A percentile compares a stretch with the other conserved stretches of the same genome.
These are phyloP conservation scores for Cordyceps cicadae DNA, from an alignment of 2,329 filamentous ascomycete species.

Conservation along the genomic window DNA sequence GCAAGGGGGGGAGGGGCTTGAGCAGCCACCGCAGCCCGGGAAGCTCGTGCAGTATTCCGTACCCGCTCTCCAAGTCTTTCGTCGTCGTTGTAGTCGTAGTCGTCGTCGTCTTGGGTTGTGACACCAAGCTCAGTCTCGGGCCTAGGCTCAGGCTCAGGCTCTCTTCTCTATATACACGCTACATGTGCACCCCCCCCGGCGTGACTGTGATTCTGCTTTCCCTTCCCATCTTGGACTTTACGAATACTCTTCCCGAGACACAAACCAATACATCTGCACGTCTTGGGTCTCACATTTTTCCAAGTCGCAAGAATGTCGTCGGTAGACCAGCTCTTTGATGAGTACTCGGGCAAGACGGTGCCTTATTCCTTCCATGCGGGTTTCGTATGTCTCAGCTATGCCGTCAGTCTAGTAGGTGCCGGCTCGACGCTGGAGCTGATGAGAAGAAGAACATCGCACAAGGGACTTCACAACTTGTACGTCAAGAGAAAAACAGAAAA, in stretches of 20 bases:
- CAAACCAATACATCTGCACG: neutral
- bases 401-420: conserved; percentile 70
- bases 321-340: conserved; percentile 24
- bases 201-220: neutral
- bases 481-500: too few relatives aligned
- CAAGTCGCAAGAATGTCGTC: neutral
- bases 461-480: conserved; percentile 63
- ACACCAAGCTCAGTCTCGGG: too few relatives aligned
- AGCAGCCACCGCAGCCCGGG: neutral
- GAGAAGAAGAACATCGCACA: conserved; percentile 62
- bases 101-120: neutral
- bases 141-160: too few relatives aligned
- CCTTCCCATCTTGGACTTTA: neutral
- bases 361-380: conserved; percentile 45
- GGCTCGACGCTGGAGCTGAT: conserved; percentile 75
- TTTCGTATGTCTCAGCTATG: conserved; percentile 63
- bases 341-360: conserved; percentile 38
- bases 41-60: neutral
- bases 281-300: neutral
- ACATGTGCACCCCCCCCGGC: neutral
- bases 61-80: neutral
- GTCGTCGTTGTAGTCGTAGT: neutral
- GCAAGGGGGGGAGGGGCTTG: neutral
- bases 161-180: neutral
- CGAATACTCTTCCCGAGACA: neutral